Evolutionary conservation across 768 basidiomycete species (phyloP).

Genomic region (Psilocybe cubensis): DNA sequence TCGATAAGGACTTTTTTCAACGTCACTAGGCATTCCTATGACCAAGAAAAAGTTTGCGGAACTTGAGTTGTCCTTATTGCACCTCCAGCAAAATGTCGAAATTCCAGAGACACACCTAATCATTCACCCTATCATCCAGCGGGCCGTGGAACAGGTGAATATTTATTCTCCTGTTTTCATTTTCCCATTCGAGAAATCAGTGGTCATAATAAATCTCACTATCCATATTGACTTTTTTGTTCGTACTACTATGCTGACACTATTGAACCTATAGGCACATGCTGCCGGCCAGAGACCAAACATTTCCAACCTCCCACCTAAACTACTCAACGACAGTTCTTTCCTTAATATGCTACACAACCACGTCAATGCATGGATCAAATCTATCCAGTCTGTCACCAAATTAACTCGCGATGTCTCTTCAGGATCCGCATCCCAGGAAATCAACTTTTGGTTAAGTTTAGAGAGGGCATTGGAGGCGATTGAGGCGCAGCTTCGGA

Average conservation of each 20-base stretch:
- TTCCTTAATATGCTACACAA: constrained; percentile 94
- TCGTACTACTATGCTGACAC: not conserved
- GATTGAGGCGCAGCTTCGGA: constrained; percentile 89
- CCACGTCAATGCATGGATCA: constrained; percentile 98
- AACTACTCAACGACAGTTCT: constrained; percentile 80
- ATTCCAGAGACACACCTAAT: constrained; percentile 95
- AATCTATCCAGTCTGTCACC: constrained; percentile 95
- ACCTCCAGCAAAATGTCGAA: constrained; percentile 98
- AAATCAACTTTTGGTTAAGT: constrained; percentile 99
- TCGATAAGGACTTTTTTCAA: not conserved
- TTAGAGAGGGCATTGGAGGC: constrained; percentile 92
- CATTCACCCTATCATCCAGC: constrained; percentile 88
- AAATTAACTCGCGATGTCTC: constrained; percentile 93
- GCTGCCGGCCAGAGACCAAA: constrained; percentile 64
- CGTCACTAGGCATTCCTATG: constrained; percentile 78
- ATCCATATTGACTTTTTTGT: not conserved
- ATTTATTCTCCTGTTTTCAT: constrained; percentile 15
- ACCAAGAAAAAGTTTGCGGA: constrained; percentile 99
- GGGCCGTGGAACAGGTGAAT: constrained; percentile 74
- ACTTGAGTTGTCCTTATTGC: constrained; percentile 89
- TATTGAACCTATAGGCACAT: constrained; percentile 39
- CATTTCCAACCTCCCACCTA: constrained; percentile 72
- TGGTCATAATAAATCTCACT: constrained; percentile 16
- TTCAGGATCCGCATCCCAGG: constrained; percentile 95
- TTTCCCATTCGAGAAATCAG: not conserved